Evolutionary conservation across 2,329 filamentous ascomycete genomes (phyloP).

Genomic region (Phialophora verrucosa): DNA sequence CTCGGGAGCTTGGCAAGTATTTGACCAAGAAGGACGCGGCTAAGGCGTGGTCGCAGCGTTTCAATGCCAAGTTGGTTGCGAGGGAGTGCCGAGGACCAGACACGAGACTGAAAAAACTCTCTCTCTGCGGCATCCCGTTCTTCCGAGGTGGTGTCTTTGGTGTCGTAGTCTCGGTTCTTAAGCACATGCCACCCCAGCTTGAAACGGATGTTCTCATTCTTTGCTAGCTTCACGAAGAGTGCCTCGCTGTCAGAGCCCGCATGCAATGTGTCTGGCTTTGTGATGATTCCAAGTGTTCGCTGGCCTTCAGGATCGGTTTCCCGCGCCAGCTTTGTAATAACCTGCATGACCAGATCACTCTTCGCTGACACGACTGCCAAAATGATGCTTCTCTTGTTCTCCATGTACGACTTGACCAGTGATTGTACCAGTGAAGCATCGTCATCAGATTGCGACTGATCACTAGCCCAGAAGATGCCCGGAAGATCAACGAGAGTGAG

Average conservation of each 20-base stretch:
- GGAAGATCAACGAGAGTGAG: constrained; percentile 68
- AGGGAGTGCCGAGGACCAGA: constrained; percentile 39
- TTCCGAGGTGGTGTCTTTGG: constrained; percentile 22
- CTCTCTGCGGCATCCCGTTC: constrained; percentile 44
- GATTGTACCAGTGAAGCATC: constrained; percentile 61
- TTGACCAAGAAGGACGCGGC: constrained; percentile 44
- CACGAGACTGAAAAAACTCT: constrained; percentile 44
- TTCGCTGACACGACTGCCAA: constrained; percentile 61
- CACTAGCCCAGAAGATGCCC: constrained; percentile 62
- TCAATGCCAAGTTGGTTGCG: constrained; percentile 42
- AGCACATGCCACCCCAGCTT: constrained; percentile 59
- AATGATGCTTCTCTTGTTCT: constrained; percentile 63
- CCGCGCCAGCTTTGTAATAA: constrained; percentile 58
- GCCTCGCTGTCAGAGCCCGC: constrained; percentile 42
- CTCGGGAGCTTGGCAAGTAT: constrained; percentile 45
- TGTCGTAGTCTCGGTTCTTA: constrained; percentile 52
- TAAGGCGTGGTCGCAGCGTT: constrained; percentile 44
- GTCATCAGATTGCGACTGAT: constrained; percentile 58
- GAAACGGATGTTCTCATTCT: constrained; percentile 44
- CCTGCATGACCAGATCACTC: constrained; percentile 62
- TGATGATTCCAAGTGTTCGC: constrained; percentile 48
- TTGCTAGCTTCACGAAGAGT: constrained; percentile 38
- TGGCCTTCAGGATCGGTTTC: constrained; percentile 42
- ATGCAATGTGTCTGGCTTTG: constrained; percentile 45
- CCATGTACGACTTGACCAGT: constrained; percentile 60